Evolutionary conservation across 148 eudicot genomes (phyloP).

Genomic region (Camellia lanceoleosa): DNA sequence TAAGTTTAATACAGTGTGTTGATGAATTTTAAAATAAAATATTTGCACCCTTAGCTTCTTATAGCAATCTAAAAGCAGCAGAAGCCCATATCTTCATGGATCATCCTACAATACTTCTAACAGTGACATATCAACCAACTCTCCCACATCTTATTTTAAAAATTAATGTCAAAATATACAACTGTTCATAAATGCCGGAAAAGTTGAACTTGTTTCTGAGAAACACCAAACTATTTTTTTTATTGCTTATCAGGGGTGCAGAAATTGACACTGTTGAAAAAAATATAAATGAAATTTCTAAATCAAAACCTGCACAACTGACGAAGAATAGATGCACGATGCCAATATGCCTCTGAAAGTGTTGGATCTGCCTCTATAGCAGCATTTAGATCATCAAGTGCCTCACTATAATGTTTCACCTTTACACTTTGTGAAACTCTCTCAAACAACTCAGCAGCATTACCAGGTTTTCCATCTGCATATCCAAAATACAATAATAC

Average conservation of each 20-base stretch:
- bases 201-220: not conserved
- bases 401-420: slow-evolving; percentile 88
- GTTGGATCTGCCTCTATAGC: slow-evolving; percentile 92
- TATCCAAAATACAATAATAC: not conserved
- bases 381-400: slow-evolving; percentile 85
- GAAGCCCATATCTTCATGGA: not conserved
- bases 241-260: not conserved
- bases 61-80: not conserved
- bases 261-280: not conserved
- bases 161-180: not conserved
- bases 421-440: slow-evolving; percentile 74
- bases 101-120: no score
- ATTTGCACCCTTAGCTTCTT: not conserved
- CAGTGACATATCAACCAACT: not conserved
- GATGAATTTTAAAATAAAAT: not conserved
- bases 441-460: slow-evolving; percentile 65
- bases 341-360: slow-evolving; percentile 88
- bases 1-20: not conserved
- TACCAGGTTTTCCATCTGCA: slow-evolving; percentile 68
- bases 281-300: not conserved
- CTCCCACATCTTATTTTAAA: not conserved
- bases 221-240: not conserved
- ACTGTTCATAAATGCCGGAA: not conserved
- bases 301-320: slow-evolving; percentile 76
- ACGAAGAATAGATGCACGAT: slow-evolving; percentile 69